Conservation (phyloP, 129 eudicot species). For the Artemisia argyi region DNA sequence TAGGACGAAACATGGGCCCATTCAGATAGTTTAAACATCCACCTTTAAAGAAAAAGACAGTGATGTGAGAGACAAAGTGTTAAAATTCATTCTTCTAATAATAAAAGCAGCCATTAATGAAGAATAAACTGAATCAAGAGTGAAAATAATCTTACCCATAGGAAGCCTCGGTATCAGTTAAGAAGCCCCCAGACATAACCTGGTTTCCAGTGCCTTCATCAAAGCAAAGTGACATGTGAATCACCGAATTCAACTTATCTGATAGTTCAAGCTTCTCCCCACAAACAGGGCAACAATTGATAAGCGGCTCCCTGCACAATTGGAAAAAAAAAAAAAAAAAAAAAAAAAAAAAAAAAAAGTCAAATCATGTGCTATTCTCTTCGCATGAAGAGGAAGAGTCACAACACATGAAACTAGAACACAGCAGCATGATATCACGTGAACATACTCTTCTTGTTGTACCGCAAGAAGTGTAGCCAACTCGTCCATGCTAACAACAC, state of each 20-base stretch:
- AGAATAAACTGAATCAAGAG: neutral
- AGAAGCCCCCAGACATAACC: constrained; percentile 49
- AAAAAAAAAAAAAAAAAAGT: too few relatives aligned
- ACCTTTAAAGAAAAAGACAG: constrained; percentile 42
- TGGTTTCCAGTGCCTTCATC: constrained; percentile 89
- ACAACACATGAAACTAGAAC: neutral
- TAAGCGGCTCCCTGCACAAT: constrained; percentile 91
- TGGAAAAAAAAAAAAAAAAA: too few relatives aligned
- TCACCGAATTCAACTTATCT: constrained; percentile 59
- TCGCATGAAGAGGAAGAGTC: constrained; percentile 69
- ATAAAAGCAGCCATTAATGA: too few relatives aligned
- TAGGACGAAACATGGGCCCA: constrained; percentile 91
- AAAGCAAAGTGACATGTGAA: constrained; percentile 91
- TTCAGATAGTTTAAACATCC: constrained; percentile 95
- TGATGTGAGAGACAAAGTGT: constrained; percentile 17
- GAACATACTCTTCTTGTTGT: constrained; percentile 80
- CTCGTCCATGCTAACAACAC: constrained; percentile 91
- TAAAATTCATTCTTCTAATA: too few relatives aligned
- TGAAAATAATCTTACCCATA: constrained; percentile 56
- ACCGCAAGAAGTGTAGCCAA: constrained; percentile 80
- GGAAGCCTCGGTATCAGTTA: constrained; percentile 94
- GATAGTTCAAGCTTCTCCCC: constrained; percentile 56
- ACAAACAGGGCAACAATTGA: constrained; percentile 90
- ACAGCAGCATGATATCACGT: constrained; percentile 14
- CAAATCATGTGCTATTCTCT: constrained; percentile 13